Conservation (phyloP, 1,284 basidiomycete species). For the Cronartium ribicola region DNA sequence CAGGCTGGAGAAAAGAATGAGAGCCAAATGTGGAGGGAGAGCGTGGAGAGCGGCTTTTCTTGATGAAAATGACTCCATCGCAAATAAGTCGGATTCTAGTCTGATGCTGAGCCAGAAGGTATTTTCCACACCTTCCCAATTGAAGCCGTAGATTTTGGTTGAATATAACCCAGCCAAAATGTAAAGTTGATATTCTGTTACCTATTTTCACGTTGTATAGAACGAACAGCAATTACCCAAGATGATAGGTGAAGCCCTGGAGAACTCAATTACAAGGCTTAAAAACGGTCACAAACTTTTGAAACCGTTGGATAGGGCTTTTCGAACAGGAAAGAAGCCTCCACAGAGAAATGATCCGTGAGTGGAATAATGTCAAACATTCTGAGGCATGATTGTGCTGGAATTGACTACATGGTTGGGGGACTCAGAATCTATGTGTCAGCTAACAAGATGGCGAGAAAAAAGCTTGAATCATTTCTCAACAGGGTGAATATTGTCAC, state of each 20-base stretch:
- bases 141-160: too few relatives aligned
- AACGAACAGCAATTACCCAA: background rate
- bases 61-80: too few relatives aligned
- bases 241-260: background rate
- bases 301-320: background rate
- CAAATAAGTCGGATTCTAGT: too few relatives aligned
- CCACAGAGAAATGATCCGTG: background rate
- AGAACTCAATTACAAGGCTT: background rate
- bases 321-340: background rate
- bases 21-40: background rate
- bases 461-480: background rate
- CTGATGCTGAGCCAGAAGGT: too few relatives aligned
- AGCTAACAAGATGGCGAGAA: background rate
- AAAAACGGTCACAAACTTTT: background rate
- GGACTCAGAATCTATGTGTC: background rate
- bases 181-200: background rate
- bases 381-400: too few relatives aligned
- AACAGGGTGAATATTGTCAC: background rate
- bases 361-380: background rate
- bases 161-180: background rate
- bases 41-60: constrained; percentile 9
- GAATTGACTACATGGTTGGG: background rate
- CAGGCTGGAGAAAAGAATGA: background rate
- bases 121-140: too few relatives aligned
- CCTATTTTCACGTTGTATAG: background rate